Base-by-base conservation (phyloP, 768 basidiomycete species). In the Rhodotorula diobovata region DNA sequence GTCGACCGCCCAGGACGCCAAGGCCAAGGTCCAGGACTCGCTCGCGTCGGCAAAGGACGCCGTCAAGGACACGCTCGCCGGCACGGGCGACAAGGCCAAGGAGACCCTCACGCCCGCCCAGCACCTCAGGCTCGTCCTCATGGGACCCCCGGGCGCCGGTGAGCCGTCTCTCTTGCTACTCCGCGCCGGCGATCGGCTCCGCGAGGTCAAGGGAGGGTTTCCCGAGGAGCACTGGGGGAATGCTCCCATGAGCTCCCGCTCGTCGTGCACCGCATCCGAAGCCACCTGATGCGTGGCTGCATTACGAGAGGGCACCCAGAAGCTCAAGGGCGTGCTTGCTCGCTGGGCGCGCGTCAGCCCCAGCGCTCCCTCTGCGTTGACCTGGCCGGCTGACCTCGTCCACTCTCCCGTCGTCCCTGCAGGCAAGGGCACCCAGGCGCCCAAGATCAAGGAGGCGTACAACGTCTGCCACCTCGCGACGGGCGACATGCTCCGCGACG, bases 341-440 rank as follows among this genome's bases (percentile, higher is more conserved):
- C 45, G 45, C 18, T 15, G 45, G 18, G 25, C 23, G 2, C 48
- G 23, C 48, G 48, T 7, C 5, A 2, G 23, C 1, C 2, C 8
- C 48, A 28, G 2, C 3, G 8, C 48, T 7, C 48, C 1, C 2
- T 28, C 23, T 23, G 25, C 48, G 1, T 10, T 12, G 11, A 0
- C 48, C 11, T 50, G 25, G 5, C 48, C 41, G 39, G 7, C 48
- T 25, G 48, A 23, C 25, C 23, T 8, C 25, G 2, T 25, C 23
- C 48, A n/a, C 48, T 8, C 51, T 53, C n/a, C 50, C n/a, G 28
- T 30, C 25, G 12, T 6, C 28, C 25, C n/a, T 30, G 46, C 79
- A 96, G 95, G 95, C 76, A 99, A 99, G 85, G 96, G 96, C 37
- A 99, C 96, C 6, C 96, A 99, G 81, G 96, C 93, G 0, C 95